Conservation (phyloP, 129 eudicot species). For the Helianthus annuus region DNA sequence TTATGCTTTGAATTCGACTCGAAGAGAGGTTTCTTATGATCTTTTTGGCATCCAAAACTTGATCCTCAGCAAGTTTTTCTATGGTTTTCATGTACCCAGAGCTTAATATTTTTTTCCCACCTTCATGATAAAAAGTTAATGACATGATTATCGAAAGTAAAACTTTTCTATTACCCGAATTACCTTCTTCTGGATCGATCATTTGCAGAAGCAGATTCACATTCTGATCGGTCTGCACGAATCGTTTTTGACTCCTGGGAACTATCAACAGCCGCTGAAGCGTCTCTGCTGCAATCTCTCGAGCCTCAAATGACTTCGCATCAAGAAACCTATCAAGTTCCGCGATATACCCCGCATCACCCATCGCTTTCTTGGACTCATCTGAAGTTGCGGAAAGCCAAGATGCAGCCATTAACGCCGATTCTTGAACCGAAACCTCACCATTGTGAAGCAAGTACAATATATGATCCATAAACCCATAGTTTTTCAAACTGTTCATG, state of each 20-base stretch:
- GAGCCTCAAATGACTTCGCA: constrained; percentile 65
- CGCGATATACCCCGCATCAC: constrained; percentile 80
- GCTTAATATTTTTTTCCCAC: constrained; percentile 57
- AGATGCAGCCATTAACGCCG: constrained; percentile 68
- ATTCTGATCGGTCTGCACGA: constrained; percentile 70
- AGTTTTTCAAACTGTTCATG: constrained; percentile 38
- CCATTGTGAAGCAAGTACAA: constrained; percentile 61
- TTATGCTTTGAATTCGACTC: constrained; percentile 50
- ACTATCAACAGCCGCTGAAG: constrained; percentile 57
- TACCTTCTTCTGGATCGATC: constrained; percentile 61
- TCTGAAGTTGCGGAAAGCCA: constrained; percentile 77
- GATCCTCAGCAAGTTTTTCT: constrained; percentile 66
- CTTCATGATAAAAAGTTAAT: constrained; percentile 55
- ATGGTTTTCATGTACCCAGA: constrained; percentile 65
- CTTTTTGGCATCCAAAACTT: constrained; percentile 68
- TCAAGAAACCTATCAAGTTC: constrained; percentile 74
- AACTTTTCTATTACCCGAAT: constrained; percentile 58
- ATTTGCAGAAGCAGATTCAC: constrained; percentile 55
- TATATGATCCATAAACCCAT: constrained; percentile 67
- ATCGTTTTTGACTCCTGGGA: constrained; percentile 67
- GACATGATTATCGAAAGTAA: constrained; percentile 68
- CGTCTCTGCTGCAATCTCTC: constrained; percentile 81
- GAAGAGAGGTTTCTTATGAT: constrained; percentile 59
- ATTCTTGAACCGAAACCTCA: constrained; percentile 66
- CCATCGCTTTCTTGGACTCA: constrained; percentile 78